Evolutionary conservation across 1,139 yeast genomes (phyloP), one percentile per base, ranked within the genome.

Genomic region (Saccharomycopsis phalli): DNA sequence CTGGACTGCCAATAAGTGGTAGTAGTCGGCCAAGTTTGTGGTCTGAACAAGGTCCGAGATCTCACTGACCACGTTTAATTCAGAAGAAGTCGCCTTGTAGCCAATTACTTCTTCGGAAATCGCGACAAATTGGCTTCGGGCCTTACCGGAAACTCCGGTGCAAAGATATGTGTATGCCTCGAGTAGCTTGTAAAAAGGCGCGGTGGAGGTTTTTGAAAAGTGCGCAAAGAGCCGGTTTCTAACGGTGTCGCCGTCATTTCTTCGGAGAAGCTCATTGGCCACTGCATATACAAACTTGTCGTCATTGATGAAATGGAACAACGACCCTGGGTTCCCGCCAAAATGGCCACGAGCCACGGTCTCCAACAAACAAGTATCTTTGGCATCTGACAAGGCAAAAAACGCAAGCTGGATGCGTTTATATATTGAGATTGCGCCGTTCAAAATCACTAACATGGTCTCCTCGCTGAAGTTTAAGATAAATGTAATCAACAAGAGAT

Each of bases 401-500:
- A 32, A 37, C 34, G 47, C 44, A 11, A 53, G 30, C 13, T 49
- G 49, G 36, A 50, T 50, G 3, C 46, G 46, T 34, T 48, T 42
- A 29, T 49, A 45, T 6, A 47, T 17, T 16, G 44, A 37, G 8
- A 53, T 29, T 4, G 53, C 40, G 29, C 47, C 46, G 7, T 33
- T 38, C 6, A 54, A 43, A 6, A 47, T 40, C 1, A 36, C 23
- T 14, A 44, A 45, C 2, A 53, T 28, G 11, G 47, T 40, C 25
- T 51, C 49, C n/a, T 51, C 50, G 14, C 52, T 53, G 38, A 55
- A 54, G 37, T 54, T 52, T 37, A 56, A 42, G 1, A 68, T 60
- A 20, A 67, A 47, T 26, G 68, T 50, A 26, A 69, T 50, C 17
- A 68, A 51, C 17, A 62, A 41, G 4, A 65, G 37, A 4, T 61